Conservation (phyloP, 208 protist genomes). For the Leishmania amazonensis region DNA sequence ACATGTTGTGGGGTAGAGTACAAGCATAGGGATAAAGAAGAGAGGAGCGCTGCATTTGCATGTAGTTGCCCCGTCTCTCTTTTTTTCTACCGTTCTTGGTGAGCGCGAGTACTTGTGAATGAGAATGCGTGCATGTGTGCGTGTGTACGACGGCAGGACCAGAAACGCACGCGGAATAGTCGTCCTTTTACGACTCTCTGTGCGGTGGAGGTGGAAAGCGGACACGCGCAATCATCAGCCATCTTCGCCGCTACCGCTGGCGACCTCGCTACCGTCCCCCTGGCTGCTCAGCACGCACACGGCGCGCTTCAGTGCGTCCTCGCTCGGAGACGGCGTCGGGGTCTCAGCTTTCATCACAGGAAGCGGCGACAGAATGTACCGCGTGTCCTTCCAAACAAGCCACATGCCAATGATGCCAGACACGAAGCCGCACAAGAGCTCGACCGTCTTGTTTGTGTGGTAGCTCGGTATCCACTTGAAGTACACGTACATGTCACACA, state of each 20-base stretch:
- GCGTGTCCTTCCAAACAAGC: slow-evolving; percentile 80
- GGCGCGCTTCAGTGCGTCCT: slow-evolving; percentile 19
- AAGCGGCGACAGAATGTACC: slow-evolving; percentile 24
- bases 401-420: slow-evolving; percentile 81
- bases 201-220: background rate
- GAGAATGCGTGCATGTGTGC: background rate
- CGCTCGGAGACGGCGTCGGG: background rate
- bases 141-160: background rate
- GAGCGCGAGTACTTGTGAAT: background rate
- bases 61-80: background rate
- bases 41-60: background rate
- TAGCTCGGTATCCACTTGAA: slow-evolving; percentile 90
- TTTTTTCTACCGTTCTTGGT: background rate
- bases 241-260: slow-evolving; percentile 19
- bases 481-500: slow-evolving; percentile 92
- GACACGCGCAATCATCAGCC: slow-evolving; percentile 3
- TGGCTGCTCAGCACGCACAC: slow-evolving; percentile 25
- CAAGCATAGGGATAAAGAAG: background rate
- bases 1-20: background rate
- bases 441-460: slow-evolving; percentile 65
- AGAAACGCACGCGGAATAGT: background rate
- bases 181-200: background rate
- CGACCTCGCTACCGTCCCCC: slow-evolving; percentile 16
- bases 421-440: slow-evolving; percentile 64
- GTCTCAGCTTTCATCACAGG: background rate